Conservation (phyloP, 2,329 filamentous ascomycete species). For the Arthrinium phaeospermum region DNA sequence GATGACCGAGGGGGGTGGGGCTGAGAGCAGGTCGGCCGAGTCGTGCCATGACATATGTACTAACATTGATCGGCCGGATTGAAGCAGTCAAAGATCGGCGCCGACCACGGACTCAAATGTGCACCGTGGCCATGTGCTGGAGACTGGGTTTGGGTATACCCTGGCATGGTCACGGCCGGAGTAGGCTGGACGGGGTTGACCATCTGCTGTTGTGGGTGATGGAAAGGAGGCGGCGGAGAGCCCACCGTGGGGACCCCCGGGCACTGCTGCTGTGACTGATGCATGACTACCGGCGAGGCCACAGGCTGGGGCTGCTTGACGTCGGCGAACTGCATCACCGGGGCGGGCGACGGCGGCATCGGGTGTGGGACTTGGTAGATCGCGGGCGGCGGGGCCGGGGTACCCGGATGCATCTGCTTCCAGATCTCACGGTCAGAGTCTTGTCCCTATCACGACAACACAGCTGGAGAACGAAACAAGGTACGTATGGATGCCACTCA, state of each 20-base stretch:
- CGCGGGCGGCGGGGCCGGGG: neutral
- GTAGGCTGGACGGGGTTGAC: neutral
- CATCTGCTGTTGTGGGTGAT: neutral
- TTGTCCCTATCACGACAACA: neutral
- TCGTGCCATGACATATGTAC: neutral
- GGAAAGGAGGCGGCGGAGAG: neutral
- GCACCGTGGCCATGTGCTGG: neutral
- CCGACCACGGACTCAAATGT: neutral
- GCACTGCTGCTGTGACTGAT: neutral
- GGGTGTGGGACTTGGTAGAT: neutral
- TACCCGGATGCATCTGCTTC: neutral
- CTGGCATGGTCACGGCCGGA: neutral
- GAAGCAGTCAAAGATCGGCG: conserved; percentile 9
- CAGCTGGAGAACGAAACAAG: neutral
- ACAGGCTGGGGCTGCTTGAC: conserved; percentile 4
- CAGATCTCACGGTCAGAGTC: neutral
- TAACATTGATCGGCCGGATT: conserved; percentile 1
- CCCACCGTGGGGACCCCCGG: neutral
- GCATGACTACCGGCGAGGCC: neutral
- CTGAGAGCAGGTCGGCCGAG: too few species aligned
- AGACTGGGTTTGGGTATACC: neutral
- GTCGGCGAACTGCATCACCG: conserved; percentile 5
- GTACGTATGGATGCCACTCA: neutral
- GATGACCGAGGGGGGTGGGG: too few species aligned
- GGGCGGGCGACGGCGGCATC: neutral